Percentiles rank a stretch among this genome's conserved stretches.
These are phyloP conservation scores for Ploettnerulaceae sp. DNA, from an alignment of 2,329 filamentous ascomycete species.

Conservation along the genomic window DNA sequence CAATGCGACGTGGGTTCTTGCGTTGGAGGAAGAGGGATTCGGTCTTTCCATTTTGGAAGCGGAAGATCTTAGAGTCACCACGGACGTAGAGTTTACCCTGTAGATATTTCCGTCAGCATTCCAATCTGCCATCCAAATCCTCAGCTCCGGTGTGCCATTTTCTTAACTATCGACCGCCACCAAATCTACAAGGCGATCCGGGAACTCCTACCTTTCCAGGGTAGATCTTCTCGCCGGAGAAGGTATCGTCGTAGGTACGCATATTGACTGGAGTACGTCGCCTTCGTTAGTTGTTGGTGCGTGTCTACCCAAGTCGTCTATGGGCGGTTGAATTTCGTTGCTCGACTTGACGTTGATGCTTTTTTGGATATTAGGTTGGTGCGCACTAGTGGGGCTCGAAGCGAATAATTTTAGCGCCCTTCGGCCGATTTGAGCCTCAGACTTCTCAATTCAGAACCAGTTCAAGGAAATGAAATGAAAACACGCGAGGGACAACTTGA, in stretches of 20 bases:
- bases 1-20: constrained; percentile 99
- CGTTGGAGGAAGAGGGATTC: constrained; percentile 99
- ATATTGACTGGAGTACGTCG: constrained; percentile 30
- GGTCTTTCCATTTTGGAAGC: constrained; percentile 99
- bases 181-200: constrained; percentile 10
- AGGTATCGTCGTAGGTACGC: constrained; percentile 64
- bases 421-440: no score
- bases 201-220: constrained; percentile 64
- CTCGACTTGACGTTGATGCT: constrained; percentile 18
- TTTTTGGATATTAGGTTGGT: constrained; percentile 1
- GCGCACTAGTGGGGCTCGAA: neutral
- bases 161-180: constrained; percentile 12
- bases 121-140: constrained; percentile 8
- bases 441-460: no score
- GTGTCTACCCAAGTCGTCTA: constrained; percentile 22
- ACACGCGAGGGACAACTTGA: no score
- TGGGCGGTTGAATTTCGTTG: constrained; percentile 15
- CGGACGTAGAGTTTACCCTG: constrained; percentile 99
- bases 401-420: no score
- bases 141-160: constrained; percentile 6
- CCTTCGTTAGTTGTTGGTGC: constrained; percentile 28
- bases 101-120: constrained; percentile 30
- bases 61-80: constrained; percentile 99
- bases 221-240: constrained; percentile 76
- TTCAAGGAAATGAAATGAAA: no score